phyloP scores from a whole-genome alignment of 306 rosid genomes.

The Begonia peltatifolia region DNA sequence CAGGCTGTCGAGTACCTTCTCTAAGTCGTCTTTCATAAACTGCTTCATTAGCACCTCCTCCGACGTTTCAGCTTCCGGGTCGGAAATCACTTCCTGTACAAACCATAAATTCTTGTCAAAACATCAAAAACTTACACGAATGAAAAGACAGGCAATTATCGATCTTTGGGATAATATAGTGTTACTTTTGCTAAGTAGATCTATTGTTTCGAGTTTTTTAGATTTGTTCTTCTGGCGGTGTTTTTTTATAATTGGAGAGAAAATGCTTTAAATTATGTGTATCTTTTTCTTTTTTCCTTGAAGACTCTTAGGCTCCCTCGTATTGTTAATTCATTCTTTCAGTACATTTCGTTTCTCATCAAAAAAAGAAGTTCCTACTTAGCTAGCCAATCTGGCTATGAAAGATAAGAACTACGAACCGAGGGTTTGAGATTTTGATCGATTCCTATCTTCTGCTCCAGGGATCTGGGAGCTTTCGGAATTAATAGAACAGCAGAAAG shows the following conservation, averaged over 20 bases:
- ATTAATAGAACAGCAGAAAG: constrained; percentile 66
- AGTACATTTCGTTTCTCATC: no score
- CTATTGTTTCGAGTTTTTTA: no score
- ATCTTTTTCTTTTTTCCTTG: no score
- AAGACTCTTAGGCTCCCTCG: no score
- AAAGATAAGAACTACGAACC: constrained; percentile 28
- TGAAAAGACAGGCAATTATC: neutral
- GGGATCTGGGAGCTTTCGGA: constrained; percentile 89
- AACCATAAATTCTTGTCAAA: neutral
- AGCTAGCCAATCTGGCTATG: neutral
- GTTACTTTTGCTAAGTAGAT: no score
- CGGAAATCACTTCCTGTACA: constrained; percentile 59
- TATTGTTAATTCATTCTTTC: no score
- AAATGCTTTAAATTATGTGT: no score
- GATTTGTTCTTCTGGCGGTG: no score
- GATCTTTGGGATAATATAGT: neutral
- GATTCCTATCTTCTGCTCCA: constrained; percentile 82
- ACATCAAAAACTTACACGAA: no score
- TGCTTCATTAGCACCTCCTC: constrained; percentile 60
- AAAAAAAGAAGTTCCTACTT: no score
- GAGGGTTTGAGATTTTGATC: constrained; percentile 82
- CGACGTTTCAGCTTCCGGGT: constrained; percentile 58
- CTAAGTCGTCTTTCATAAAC: constrained; percentile 78
- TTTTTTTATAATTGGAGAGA: no score
- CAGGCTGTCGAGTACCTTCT: constrained; percentile 61